A percentile compares a stretch with the other conserved stretches of the same genome.
These are phyloP conservation scores for Pelargonium nanum DNA, from an alignment of 345 rosid species.

Conservation along the genomic window DNA sequence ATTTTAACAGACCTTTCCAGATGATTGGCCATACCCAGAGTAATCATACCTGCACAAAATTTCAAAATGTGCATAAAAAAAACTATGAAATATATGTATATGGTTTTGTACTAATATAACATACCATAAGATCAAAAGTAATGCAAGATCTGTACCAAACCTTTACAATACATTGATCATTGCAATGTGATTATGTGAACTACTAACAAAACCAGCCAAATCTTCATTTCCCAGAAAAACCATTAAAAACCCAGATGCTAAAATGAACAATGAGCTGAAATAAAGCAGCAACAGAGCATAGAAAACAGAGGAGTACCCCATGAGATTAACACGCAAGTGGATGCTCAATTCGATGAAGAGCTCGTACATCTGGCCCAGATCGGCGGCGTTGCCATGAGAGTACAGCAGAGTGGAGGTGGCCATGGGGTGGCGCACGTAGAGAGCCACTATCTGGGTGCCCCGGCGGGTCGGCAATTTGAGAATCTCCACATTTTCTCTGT, in stretches of 20 bases:
- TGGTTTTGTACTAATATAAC: too few relatives aligned
- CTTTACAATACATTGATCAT: background rate
- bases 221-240: background rate
- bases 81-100: too few relatives aligned
- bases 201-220: background rate
- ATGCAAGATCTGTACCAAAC: too few relatives aligned
- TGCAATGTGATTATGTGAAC: background rate
- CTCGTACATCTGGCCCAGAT: constrained; percentile 99
- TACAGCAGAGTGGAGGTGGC: constrained; percentile 83
- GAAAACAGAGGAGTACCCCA: constrained; percentile 54
- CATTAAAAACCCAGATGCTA: background rate
- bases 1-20: constrained; percentile 71
- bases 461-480: constrained; percentile 65
- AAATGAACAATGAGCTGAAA: background rate
- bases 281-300: background rate
- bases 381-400: constrained; percentile 99
- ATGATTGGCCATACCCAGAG: constrained; percentile 91
- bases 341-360: constrained; percentile 90
- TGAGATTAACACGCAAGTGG: constrained; percentile 77
- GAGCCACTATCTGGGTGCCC: constrained; percentile 73
- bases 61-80: constrained; percentile 4
- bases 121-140: too few relatives aligned
- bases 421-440: constrained; percentile 77
- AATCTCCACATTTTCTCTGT: constrained; percentile 88
- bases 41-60: constrained; percentile 73